These are phyloP conservation scores for Schizosaccharomyces lindneri DNA, from an alignment of 805 yeast species.

Conservation along the genomic window DNA sequence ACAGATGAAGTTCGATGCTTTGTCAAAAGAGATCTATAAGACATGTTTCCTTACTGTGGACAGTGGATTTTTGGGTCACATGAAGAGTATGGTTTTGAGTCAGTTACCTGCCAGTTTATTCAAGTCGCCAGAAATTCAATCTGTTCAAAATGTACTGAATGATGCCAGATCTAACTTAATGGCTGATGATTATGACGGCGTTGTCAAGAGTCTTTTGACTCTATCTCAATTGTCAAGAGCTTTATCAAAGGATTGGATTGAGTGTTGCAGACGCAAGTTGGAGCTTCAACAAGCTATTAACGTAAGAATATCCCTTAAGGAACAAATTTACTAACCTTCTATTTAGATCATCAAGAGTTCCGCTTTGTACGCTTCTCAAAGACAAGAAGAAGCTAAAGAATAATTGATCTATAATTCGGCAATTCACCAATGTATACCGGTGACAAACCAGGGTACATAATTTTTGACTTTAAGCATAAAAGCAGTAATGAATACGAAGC, in stretches of 20 bases:
- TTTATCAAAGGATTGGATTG: slow-evolving; percentile 77
- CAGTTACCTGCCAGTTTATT: background rate
- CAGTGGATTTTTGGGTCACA: background rate
- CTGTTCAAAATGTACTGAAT: background rate
- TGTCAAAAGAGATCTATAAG: background rate
- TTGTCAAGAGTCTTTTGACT: background rate
- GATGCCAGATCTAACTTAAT: background rate
- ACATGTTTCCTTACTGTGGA: background rate
- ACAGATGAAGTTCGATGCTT: background rate
- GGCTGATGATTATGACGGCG: background rate
- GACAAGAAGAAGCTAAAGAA: background rate
- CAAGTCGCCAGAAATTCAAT: background rate
- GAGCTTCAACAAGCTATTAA: slow-evolving; percentile 33
- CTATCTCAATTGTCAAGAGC: slow-evolving; percentile 44
- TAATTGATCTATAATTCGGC: background rate
- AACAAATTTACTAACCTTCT: background rate
- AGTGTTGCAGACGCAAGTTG: slow-evolving; percentile 66
- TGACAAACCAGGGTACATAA: too few species aligned
- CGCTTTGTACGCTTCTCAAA: background rate
- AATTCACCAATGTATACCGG: too few species aligned
- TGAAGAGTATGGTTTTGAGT: background rate
- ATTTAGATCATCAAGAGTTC: background rate
- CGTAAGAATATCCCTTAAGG: background rate
- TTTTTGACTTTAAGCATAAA: too few species aligned
- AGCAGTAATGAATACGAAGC: too few species aligned